Evolutionary conservation across 1,284 basidiomycete species (phyloP), one percentile per base, ranked within the genome.

Genomic region (Pseudozyma thailandica): DNA sequence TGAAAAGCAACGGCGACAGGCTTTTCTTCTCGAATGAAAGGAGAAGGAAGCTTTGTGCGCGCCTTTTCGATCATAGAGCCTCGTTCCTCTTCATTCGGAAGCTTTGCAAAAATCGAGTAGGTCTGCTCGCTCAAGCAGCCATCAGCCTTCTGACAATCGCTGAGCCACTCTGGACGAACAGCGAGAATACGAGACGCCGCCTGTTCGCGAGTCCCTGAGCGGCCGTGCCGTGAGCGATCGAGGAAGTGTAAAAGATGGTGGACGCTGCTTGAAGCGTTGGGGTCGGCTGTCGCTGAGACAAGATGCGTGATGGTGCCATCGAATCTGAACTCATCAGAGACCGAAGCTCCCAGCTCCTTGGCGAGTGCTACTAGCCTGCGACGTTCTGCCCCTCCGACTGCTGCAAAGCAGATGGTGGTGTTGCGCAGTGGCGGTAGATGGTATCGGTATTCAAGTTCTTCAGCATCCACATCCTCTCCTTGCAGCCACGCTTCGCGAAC

Each of bases 151-250:
- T 91, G 66, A 30, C 86, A 91, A 72, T 92, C 91, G 89, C 90
- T 90, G 65, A 93, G 90, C 91, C 91, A 93, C 61, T 92, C 91
- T 68, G 91, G 90, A 89, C 91, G 92, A 1, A 93, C 88, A 2
- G 92, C 84, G 33, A 92, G 90, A 42, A 87, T 85, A 0, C 88
- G 89, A 74, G 91, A 89, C 15, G 68, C 77, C 18, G 65, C 88
- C 86, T 25, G 84, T 81, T 47, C 85, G 80, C 75, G 91, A 90
- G 77, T 90, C 89, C 79, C 90, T 89, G 59, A 88, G 85, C 1
- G 89, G 88, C 72, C 89, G 89, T 21, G 84, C 84, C 59, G 43
- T 1, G 56, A 48, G 26, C 71, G 52, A 16, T 68, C 66, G 21
- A 72, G 52, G 25, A 73, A 77, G 44, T 62, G 63, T 5, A 68